Evolutionary conservation across 768 basidiomycete species (phyloP).

Genomic region (Leccinum disarticulatum): DNA sequence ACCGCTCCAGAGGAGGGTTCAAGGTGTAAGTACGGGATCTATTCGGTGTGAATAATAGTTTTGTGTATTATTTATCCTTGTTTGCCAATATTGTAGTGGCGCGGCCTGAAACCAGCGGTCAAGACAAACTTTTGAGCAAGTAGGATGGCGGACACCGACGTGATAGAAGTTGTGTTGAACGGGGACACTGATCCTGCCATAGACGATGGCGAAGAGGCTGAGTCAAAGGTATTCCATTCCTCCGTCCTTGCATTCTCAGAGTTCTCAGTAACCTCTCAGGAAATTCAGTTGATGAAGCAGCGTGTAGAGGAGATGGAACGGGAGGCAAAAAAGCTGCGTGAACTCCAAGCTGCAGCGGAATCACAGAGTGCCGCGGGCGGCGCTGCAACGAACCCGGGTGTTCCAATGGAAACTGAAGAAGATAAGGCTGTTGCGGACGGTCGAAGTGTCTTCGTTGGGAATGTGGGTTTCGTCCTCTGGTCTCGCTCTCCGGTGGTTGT

Average conservation of each 20-base stretch:
- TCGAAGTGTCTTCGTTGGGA: constrained; percentile 93
- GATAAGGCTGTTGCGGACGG: constrained; percentile 78
- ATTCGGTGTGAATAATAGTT: neutral
- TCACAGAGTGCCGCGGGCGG: constrained; percentile 49
- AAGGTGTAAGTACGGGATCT: neutral
- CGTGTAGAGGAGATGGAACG: constrained; percentile 92
- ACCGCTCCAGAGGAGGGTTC: neutral
- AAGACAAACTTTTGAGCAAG: constrained; percentile 29
- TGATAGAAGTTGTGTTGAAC: constrained; percentile 40
- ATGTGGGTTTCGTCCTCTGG: constrained; percentile 57
- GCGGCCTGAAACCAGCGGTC: constrained; percentile 7
- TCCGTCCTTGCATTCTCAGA: constrained; percentile 7
- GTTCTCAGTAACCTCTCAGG: constrained; percentile 44
- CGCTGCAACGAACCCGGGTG: constrained; percentile 43
- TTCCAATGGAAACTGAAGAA: constrained; percentile 77
- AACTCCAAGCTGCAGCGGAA: constrained; percentile 79
- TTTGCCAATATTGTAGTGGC: constrained; percentile 25
- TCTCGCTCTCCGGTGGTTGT: constrained; percentile 6
- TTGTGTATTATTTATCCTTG: constrained; percentile 31
- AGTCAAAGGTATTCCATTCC: constrained; percentile 49
- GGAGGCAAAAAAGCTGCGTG: constrained; percentile 84
- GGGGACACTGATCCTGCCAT: constrained; percentile 32
- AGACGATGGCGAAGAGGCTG: constrained; percentile 64
- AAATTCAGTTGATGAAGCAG: constrained; percentile 89
- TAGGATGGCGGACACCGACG: constrained; percentile 53